Conservation (phyloP, 2,329 filamentous ascomycete species). For the Aspergillus brunneoviolaceus region DNA sequence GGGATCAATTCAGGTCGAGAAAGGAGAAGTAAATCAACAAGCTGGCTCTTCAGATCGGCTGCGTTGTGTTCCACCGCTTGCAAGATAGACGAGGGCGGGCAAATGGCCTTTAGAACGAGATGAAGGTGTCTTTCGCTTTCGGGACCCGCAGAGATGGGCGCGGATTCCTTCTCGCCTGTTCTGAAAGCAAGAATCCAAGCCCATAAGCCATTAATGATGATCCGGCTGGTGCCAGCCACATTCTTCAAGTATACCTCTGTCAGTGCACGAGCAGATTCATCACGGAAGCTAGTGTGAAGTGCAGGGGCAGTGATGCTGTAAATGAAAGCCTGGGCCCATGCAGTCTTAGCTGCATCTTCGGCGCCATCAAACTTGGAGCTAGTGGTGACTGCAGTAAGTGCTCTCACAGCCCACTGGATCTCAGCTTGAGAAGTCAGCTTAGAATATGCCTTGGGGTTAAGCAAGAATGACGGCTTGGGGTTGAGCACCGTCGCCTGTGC, state of each 20-base stretch:
- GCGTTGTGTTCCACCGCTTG: constrained; percentile 35
- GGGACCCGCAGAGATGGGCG: constrained; percentile 64
- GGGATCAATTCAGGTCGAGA: constrained; percentile 76
- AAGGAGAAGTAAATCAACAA: constrained; percentile 74
- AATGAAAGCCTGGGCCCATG: constrained; percentile 85
- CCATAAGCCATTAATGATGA: constrained; percentile 75
- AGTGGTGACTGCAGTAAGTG: constrained; percentile 63
- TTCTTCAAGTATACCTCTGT: constrained; percentile 63
- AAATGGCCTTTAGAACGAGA: constrained; percentile 51
- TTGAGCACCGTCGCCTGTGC: constrained; percentile 67
- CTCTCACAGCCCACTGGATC: constrained; percentile 70
- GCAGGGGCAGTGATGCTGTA: constrained; percentile 67
- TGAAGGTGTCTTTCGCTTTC: constrained; percentile 63
- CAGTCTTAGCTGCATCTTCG: constrained; percentile 52
- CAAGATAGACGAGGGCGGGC: constrained; percentile 29
- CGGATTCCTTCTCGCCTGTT: constrained; percentile 73
- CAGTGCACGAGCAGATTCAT: constrained; percentile 62
- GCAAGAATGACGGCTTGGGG: constrained; percentile 83
- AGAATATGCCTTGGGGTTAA: constrained; percentile 80
- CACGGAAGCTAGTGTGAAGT: constrained; percentile 62
- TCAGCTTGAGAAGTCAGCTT: constrained; percentile 76
- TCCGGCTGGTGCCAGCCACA: constrained; percentile 58
- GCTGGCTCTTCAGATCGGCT: constrained; percentile 64
- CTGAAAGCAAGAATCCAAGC: constrained; percentile 70
- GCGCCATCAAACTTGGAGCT: constrained; percentile 53